Conservation (phyloP, 257 asterid genomes). For the Craterostigma plantagineum region DNA sequence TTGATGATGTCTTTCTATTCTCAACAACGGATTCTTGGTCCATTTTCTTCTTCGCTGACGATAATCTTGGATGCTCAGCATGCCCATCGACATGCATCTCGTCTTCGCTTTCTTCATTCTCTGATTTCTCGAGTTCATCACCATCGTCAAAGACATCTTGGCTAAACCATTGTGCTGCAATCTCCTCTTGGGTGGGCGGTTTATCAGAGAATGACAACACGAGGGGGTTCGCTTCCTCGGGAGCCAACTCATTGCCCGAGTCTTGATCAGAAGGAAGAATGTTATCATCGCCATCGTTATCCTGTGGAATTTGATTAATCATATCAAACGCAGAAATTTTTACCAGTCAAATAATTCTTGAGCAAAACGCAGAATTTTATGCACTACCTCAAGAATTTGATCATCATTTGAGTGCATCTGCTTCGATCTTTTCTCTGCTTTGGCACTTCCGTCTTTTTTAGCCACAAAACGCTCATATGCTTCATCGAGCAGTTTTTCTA, state of each 20-base stretch:
- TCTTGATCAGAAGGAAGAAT: constrained; percentile 42
- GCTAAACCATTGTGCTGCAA: constrained; percentile 71
- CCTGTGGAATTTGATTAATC: too few relatives aligned
- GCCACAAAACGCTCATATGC: too few relatives aligned
- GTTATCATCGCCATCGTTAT: constrained; percentile 28
- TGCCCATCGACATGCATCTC: constrained; percentile 37
- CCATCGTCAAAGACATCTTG: constrained; percentile 76
- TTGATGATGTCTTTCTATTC: constrained; percentile 8
- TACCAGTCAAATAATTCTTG: background rate
- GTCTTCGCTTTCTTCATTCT: constrained; percentile 56
- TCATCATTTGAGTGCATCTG: constrained; percentile 31
- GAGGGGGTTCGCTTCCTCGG: constrained; percentile 62
- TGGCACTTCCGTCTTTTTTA: constrained; percentile 76
- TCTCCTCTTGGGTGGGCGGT: constrained; percentile 60
- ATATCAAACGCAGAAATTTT: too few relatives aligned
- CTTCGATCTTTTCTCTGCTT: constrained; percentile 68
- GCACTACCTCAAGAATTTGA: constrained; percentile 6
- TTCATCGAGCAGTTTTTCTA: too few relatives aligned
- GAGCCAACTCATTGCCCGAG: constrained; percentile 39
- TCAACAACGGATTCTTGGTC: constrained; percentile 1
- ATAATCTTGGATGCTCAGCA: constrained; percentile 4
- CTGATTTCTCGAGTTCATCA: constrained; percentile 30
- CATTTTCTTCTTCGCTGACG: constrained; percentile 9
- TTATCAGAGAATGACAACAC: constrained; percentile 49
- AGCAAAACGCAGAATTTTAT: too few relatives aligned